Conservation (phyloP, 345 rosid genomes). For the Eucalyptus guilfoylei region DNA sequence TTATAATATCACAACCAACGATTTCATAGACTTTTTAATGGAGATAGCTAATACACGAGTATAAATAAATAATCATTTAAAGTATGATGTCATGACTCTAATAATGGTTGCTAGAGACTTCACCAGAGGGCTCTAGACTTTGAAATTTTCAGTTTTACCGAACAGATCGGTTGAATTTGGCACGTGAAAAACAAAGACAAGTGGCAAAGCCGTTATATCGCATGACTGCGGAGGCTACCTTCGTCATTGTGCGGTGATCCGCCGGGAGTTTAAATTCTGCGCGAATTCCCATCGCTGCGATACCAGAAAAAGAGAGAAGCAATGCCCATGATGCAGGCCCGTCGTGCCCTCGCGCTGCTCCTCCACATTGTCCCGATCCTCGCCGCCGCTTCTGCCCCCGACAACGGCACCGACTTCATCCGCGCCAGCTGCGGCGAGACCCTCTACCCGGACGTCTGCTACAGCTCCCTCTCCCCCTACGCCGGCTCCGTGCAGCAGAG, state of each 20-base stretch:
- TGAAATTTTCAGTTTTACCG: neutral
- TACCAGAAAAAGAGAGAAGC: neutral
- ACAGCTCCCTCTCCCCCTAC: slow-evolving; percentile 43
- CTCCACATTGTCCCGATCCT: neutral
- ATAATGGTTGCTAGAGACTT: neutral
- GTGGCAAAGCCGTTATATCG: neutral
- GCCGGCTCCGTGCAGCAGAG: slow-evolving; percentile 38
- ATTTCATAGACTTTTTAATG: neutral
- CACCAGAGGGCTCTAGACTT: neutral
- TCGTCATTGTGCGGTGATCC: neutral
- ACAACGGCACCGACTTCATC: slow-evolving; percentile 37
- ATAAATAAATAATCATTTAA: neutral
- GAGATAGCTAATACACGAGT: neutral
- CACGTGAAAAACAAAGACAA: neutral
- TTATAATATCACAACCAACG: neutral
- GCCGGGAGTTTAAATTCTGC: neutral
- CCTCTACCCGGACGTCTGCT: slow-evolving; percentile 73
- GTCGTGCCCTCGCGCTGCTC: neutral
- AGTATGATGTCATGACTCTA: neutral
- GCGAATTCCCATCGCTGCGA: neutral
- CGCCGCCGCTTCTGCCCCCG: neutral
- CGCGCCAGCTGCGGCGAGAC: slow-evolving; percentile 63
- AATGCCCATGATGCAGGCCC: neutral
- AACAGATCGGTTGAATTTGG: neutral
- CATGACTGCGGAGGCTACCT: neutral